phyloP scores from a whole-genome alignment of 2,329 filamentous ascomycete species.

The Cladosporium oxysporum region DNA sequence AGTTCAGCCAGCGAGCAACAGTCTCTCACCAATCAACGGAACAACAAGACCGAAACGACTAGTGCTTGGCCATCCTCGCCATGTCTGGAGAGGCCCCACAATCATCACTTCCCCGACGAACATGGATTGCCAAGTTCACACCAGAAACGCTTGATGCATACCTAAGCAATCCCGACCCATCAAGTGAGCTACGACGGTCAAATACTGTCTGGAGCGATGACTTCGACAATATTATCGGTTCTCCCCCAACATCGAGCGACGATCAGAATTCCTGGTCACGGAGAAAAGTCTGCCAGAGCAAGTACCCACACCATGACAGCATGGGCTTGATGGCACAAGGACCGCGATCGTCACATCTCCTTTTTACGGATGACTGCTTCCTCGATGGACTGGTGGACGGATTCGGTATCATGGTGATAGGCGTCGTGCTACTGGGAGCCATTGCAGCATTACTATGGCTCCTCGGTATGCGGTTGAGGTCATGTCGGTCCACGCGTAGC shows the following conservation, averaged over 20 bases:
- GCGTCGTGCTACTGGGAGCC: background rate
- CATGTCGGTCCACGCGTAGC: background rate
- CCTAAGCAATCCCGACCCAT: background rate
- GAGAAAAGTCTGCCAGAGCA: background rate
- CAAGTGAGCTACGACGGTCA: background rate
- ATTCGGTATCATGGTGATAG: background rate
- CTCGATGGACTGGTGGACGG: constrained; percentile 5
- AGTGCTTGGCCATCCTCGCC: background rate
- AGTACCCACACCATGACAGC: background rate
- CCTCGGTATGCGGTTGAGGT: background rate
- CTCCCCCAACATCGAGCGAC: background rate
- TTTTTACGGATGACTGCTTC: constrained; percentile 9
- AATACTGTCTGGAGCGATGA: constrained; percentile 13
- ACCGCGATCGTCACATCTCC: background rate
- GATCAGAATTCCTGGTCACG: background rate
- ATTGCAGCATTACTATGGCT: background rate
- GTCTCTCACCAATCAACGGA: background rate
- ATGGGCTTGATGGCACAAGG: background rate
- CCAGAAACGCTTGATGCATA: constrained; percentile 7
- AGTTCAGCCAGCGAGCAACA: background rate
- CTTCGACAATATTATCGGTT: constrained; percentile 12
- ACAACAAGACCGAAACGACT: background rate
- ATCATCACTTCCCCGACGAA: background rate
- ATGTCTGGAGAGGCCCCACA: background rate
- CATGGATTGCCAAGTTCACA: constrained; percentile 13